phyloP scores from a whole-genome alignment of 306 rosid species.

The Gastrolobium villosum region DNA sequence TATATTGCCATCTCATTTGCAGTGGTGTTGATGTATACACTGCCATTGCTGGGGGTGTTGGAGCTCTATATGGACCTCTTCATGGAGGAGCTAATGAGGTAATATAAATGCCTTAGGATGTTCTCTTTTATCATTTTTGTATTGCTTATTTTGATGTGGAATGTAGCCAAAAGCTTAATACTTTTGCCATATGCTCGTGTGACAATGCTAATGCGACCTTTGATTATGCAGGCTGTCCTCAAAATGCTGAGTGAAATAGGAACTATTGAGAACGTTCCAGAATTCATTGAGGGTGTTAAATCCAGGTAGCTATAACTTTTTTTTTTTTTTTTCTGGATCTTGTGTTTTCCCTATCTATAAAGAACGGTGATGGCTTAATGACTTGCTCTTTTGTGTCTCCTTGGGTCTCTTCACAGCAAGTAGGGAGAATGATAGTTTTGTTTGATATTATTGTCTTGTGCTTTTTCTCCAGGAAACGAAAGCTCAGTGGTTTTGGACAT shows the following conservation, averaged over 20 bases:
- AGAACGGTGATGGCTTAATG: background rate
- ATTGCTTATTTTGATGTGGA: no score
- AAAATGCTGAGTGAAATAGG: constrained; percentile 92
- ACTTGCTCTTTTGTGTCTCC: constrained; percentile 23
- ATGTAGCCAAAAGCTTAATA: no score
- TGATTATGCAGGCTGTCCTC: constrained; percentile 74
- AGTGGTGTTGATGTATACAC: no score
- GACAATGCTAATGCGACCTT: no score
- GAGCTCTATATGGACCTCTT: no score
- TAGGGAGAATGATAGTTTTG: constrained; percentile 4
- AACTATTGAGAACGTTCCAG: constrained; percentile 83
- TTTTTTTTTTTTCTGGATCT: background rate
- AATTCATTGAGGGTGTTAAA: constrained; percentile 91
- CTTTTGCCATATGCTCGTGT: no score
- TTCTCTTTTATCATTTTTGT: no score
- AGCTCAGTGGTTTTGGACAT: constrained; percentile 96
- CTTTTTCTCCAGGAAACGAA: constrained; percentile 72
- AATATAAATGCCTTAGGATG: no score
- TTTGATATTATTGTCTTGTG: constrained; percentile 18
- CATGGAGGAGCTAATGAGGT: no score
- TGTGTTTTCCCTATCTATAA: background rate
- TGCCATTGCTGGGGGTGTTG: no score
- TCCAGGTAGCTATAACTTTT: constrained; percentile 66
- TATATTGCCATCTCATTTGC: no score
- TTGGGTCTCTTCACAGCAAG: constrained; percentile 7